These are phyloP conservation scores for Parascedosporium putredinis DNA, from an alignment of 2,329 filamentous ascomycete genomes.

Conservation along the genomic window DNA sequence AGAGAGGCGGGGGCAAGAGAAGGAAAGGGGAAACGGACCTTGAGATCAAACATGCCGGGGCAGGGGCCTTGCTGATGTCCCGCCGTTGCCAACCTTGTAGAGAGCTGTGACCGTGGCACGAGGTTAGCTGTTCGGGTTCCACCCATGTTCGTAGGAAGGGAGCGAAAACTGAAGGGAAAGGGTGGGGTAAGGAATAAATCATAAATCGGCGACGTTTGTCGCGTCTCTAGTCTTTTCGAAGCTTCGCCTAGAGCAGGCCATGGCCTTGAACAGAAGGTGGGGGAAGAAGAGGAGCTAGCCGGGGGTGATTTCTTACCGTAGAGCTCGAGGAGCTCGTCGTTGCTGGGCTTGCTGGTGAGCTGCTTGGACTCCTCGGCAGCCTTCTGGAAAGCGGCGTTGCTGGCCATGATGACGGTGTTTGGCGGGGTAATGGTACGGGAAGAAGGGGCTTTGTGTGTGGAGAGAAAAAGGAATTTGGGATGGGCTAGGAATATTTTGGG, in stretches of 20 bases:
- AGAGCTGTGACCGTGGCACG: slow-evolving; percentile 29
- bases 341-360: slow-evolving; percentile 52
- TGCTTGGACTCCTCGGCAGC: slow-evolving; percentile 56
- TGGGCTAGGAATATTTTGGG: too few relatives aligned
- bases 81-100: slow-evolving; percentile 47
- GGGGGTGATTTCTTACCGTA: slow-evolving; percentile 36
- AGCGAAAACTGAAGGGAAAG: neutral
- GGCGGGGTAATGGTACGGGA: too few relatives aligned
- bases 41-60: slow-evolving; percentile 62
- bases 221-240: too few relatives aligned
- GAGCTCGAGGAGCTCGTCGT: slow-evolving; percentile 54
- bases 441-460: too few relatives aligned
- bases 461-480: too few relatives aligned
- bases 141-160: neutral
- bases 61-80: slow-evolving; percentile 43
- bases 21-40: slow-evolving; percentile 32
- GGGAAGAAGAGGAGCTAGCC: neutral
- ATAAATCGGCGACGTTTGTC: too few relatives aligned
- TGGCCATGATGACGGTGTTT: neutral
- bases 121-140: neutral
- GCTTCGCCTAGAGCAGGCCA: too few relatives aligned
- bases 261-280: too few relatives aligned
- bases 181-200: neutral
- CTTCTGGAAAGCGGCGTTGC: slow-evolving; percentile 40
- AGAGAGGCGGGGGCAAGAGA: neutral